Conservation (phyloP, 2,329 filamentous ascomycete genomes). For the Pseudogymnoascus sp. region DNA sequence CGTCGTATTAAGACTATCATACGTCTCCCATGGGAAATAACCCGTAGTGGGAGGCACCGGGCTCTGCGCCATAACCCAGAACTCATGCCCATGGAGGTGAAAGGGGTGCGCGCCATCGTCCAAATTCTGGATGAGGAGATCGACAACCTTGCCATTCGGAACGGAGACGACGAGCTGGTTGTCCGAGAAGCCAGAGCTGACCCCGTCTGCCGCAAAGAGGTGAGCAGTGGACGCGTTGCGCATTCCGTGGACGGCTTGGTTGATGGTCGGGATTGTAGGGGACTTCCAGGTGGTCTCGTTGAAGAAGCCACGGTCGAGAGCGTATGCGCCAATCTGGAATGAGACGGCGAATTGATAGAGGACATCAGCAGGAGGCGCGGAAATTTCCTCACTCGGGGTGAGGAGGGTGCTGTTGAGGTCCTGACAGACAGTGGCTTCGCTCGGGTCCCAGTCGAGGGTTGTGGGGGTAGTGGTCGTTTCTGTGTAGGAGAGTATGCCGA, state of each 20-base stretch:
- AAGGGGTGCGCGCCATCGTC: conserved; percentile 66
- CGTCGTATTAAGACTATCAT: conserved; percentile 32
- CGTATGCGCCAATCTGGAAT: conserved; percentile 52
- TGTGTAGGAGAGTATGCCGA: conserved; percentile 30
- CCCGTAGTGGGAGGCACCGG: conserved; percentile 41
- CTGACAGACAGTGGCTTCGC: conserved; percentile 27
- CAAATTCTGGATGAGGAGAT: conserved; percentile 71
- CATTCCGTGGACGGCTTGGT: conserved; percentile 40
- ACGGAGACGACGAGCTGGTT: conserved; percentile 49
- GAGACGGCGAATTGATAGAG: conserved; percentile 50
- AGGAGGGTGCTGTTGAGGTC: conserved; percentile 37
- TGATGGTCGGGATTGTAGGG: conserved; percentile 38
- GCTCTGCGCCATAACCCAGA: conserved; percentile 54
- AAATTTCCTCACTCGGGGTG: conserved; percentile 35
- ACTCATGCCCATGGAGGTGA: conserved; percentile 70
- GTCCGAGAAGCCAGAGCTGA: conserved; percentile 56
- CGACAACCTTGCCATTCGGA: conserved; percentile 48
- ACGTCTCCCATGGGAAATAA: conserved; percentile 40
- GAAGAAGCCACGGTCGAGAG: conserved; percentile 51
- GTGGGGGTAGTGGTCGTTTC: conserved; percentile 17
- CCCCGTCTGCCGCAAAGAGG: conserved; percentile 13
- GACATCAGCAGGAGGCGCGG: conserved; percentile 43
- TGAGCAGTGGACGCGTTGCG: conserved; percentile 32
- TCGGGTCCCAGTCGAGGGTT: conserved; percentile 38
- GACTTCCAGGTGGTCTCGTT: conserved; percentile 48